These are phyloP conservation scores for Leccinum fallax DNA, from an alignment of 1,284 basidiomycete genomes.

Conservation along the genomic window DNA sequence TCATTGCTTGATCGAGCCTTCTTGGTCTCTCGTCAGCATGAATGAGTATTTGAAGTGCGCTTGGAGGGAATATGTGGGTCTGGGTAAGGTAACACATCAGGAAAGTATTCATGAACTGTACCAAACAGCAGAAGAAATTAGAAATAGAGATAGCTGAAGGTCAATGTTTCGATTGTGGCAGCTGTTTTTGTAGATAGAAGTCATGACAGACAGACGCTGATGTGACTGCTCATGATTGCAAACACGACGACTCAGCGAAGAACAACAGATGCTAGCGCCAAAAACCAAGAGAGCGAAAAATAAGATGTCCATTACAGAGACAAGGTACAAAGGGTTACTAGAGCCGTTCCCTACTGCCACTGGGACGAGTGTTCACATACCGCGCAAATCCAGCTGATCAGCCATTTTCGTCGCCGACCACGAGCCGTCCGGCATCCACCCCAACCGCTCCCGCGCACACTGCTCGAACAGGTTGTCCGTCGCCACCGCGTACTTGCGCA, in stretches of 20 bases:
- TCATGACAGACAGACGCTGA: no score
- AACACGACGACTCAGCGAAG: neutral
- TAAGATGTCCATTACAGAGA: neutral
- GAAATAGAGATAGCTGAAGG: neutral
- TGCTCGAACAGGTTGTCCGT: conserved; percentile 15
- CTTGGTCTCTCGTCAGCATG: neutral
- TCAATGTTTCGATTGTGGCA: no score
- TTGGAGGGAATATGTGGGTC: neutral
- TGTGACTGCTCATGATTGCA: neutral
- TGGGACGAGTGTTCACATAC: neutral
- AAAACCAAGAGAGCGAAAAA: neutral
- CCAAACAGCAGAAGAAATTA: neutral
- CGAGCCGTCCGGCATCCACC: conserved; percentile 9
- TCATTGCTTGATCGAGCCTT: no score
- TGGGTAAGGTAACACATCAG: neutral
- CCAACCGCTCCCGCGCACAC: conserved; percentile 15
- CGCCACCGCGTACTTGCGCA: conserved; percentile 15
- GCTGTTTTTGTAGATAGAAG: no score
- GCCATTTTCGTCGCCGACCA: neutral
- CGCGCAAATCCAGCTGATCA: neutral
- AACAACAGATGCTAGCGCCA: neutral
- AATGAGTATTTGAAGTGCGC: neutral
- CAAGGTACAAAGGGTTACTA: neutral
- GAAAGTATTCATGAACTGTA: neutral
- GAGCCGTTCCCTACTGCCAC: neutral